Percentiles rank a stretch among this genome's conserved stretches.
phyloP scores from a whole-genome alignment of 306 rosid species.

The Vigna unguiculata region DNA sequence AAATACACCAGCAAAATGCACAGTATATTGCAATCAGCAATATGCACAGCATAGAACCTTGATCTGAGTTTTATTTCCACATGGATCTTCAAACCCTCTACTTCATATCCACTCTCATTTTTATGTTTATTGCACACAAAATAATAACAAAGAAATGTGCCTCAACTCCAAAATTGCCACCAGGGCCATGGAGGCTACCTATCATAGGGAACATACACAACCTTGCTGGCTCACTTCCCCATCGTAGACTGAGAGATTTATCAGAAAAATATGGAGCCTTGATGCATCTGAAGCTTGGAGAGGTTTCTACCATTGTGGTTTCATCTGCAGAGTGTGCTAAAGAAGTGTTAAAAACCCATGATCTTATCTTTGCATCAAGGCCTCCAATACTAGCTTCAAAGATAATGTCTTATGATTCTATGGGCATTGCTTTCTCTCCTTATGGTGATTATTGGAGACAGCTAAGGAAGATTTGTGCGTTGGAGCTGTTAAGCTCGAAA shows the following conservation, averaged over 20 bases:
- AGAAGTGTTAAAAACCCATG: conserved; percentile 35
- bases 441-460: not conserved
- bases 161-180: conserved; percentile 47
- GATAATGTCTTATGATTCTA: not conserved
- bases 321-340: conserved; percentile 55
- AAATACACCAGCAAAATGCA: not conserved
- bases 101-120: conserved; percentile 22
- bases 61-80: not conserved
- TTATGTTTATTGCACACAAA: conserved; percentile 16
- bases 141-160: conserved; percentile 26
- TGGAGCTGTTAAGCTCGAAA: not conserved
- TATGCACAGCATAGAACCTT: too few species aligned
- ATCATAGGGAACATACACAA: conserved; percentile 48
- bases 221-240: conserved; percentile 43
- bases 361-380: not conserved
- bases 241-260: conserved; percentile 47
- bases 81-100: conserved; percentile 41
- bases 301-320: conserved; percentile 46
- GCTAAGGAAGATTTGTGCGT: not conserved
- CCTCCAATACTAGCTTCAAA: not conserved
- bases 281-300: conserved; percentile 56
- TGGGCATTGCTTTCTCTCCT: not conserved
- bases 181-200: conserved; percentile 58
- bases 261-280: conserved; percentile 55
- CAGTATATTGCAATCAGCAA: not conserved